Evolutionary conservation across 805 yeast species (phyloP).

Genomic region (Kodamaea nitidulidarum): DNA sequence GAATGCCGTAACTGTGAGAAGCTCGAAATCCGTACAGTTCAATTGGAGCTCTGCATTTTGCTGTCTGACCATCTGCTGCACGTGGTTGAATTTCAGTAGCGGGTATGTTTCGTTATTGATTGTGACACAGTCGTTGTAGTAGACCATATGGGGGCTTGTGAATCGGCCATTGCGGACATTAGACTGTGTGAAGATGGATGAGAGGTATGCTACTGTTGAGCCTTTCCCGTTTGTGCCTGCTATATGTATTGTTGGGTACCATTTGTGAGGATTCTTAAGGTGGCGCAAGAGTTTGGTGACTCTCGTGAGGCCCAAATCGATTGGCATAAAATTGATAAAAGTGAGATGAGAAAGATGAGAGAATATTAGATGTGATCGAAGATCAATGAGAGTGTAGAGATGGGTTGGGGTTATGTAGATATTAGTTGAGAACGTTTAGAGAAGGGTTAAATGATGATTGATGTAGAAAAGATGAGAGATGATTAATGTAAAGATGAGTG

Average conservation of each 20-base stretch:
- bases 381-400: no score
- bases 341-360: no score
- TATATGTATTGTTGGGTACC: slow-evolving; percentile 71
- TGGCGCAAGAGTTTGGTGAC: slow-evolving; percentile 27
- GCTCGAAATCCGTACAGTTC: slow-evolving; percentile 84
- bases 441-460: no score
- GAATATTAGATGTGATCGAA: no score
- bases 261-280: slow-evolving; percentile 67
- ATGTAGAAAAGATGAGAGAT: no score
- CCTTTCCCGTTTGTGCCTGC: slow-evolving; percentile 99
- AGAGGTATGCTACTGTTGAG: slow-evolving; percentile 78
- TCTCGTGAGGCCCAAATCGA: slow-evolving; percentile 37
- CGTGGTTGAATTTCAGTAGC: slow-evolving; percentile 38
- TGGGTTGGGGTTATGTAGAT: no score
- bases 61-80: slow-evolving; percentile 39
- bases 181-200: slow-evolving; percentile 54
- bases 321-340: slow-evolving; percentile 30
- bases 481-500: no score
- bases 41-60: slow-evolving; percentile 40
- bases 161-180: slow-evolving; percentile 65
- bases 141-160: slow-evolving; percentile 82
- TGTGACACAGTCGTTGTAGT: slow-evolving; percentile 70
- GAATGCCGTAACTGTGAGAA: slow-evolving; percentile 81
- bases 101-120: slow-evolving; percentile 60
- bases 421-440: no score